Percentiles rank a stretch among this genome's conserved stretches.
Conservation (phyloP, 345 rosid genomes). For the Lepidium sativum region DNA sequence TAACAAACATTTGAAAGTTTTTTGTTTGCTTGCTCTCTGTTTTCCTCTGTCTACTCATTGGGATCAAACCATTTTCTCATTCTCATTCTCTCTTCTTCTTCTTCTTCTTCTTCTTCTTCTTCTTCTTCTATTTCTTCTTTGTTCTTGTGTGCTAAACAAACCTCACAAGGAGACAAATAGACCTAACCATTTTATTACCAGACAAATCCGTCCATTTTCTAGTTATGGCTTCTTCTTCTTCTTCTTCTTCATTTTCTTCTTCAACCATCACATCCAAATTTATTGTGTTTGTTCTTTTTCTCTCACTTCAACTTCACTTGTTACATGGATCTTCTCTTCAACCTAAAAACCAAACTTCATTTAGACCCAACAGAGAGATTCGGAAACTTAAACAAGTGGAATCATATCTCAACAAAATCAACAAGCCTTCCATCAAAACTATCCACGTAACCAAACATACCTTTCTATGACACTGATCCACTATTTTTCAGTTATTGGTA, state of each 20-base stretch:
- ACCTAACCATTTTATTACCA: conserved; percentile 22
- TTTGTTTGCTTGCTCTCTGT: conserved; percentile 33
- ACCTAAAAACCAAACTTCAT: conserved; percentile 37
- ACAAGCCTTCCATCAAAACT: conserved; percentile 84
- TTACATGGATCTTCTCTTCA: conserved; percentile 37
- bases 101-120: conserved; percentile 16
- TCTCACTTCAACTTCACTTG: conserved; percentile 25
- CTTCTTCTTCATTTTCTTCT: conserved; percentile 30
- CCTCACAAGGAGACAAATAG: conserved; percentile 26
- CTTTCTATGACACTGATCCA: neutral
- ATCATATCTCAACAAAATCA: conserved; percentile 57
- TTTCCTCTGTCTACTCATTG: conserved; percentile 26
- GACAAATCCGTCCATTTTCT: conserved; percentile 36
- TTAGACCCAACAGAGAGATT: conserved; percentile 38
- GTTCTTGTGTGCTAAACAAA: conserved; percentile 13
- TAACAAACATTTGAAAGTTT: conserved; percentile 2
- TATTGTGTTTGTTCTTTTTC: conserved; percentile 40
- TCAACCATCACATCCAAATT: conserved; percentile 32
- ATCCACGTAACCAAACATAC: conserved; percentile 44
- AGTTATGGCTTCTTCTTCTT: conserved; percentile 46
- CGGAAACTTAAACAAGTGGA: conserved; percentile 44
- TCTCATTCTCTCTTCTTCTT: conserved; percentile 6
- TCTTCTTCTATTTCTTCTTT: neutral
- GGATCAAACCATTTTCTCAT: conserved; percentile 27
- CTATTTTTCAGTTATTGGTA: neutral